Base-by-base conservation (phyloP, 1,284 basidiomycete species). In the Schizopora paradoxa region DNA sequence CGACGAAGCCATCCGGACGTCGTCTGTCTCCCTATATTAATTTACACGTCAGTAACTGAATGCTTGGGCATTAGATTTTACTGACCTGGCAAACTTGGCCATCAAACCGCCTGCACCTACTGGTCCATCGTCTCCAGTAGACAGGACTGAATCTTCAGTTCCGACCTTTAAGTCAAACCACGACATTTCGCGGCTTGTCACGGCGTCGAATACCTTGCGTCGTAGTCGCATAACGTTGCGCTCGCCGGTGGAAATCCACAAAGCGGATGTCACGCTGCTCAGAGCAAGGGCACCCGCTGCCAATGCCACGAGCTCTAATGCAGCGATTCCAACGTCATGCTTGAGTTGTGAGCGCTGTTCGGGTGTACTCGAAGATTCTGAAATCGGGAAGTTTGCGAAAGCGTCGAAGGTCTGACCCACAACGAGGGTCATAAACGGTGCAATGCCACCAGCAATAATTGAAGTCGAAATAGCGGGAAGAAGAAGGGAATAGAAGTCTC, bases 171-270 rank as follows among this genome's bases (percentile, higher is more conserved):
- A 66, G 63, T 95, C 90, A 61, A 91, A 94, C 91, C 91, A 94
- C 32, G 76, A 72, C 77, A 96, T 83, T 14, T 83, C 79, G 60
- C 87, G 88, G 31, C 59, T 61, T 4, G 79, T 74, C 16, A 98
- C 79, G 2, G 80, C 77, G 0, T 66, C 59, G 58, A 89, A 97
- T 1, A 96, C 79, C 18, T 69, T 66, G 51, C 72, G 70, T 45
- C 94, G 70, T 10, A 97, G 66, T 4, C 77, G 72, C 51, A 82
- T 72, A 1, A 85, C 80, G 47, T 91, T 86, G 28, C 77, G 71
- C 62, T 99, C 94, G 10, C 91, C 91, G 6, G 86, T 79, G 66
- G 83, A 80, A 45, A 92, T 88, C 95, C 95, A 99, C 1, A 92
- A 65, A 16, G 76, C 74, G 36, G 82, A 82, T 2, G 85, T 88